Base-by-base conservation (phyloP, 306 rosid species). In the Morella rubra region DNA sequence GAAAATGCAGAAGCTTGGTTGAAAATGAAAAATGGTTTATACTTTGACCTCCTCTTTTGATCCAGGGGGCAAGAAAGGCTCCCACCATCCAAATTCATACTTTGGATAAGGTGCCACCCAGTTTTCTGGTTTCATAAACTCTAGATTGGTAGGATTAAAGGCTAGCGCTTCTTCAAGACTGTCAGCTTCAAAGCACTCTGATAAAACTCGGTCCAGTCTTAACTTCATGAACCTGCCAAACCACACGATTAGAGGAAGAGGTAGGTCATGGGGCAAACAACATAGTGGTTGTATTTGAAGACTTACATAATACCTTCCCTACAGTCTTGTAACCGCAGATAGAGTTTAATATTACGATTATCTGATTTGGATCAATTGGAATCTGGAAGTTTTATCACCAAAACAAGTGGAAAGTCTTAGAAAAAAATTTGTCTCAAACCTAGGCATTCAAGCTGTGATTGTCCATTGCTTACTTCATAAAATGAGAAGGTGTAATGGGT, bases 51-150 rank as follows among this genome's bases (percentile, higher is more conserved):
- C 87, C 84, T 86, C 85, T 76, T 86, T 88, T 59, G 83, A 80
- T 72, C 79, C 92, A 4, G 92, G 85, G 27, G 87, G 93, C 83
- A 92, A 86, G 85, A 89, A 92, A 54, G 90, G 20, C 74, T 86
- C 86, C 99, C 99, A 92, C 98, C 99, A 96, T 53, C 90, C 99
- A 68, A 2, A 86, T 83, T 96, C 91, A 75, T 96, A 96, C 85
- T 96, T 96, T 5, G 92, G 83, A 76, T 96, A 92, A 5, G 98
- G 99, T 61, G 99, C 99, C 80, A 88, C 96, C 99, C 98, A 96
- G 44, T 92, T 96, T 27, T 79, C 89, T 46, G 98, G 99, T 84
- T 88, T 91, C 86, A 84, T 87, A 83, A 96, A 96, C 72, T 92
- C 85, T 37, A 96, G 77, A 40, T 86, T 81, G 73, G 92, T 83